Conservation (phyloP, 139 green algal species). For the Nannochloris sp. region DNA sequence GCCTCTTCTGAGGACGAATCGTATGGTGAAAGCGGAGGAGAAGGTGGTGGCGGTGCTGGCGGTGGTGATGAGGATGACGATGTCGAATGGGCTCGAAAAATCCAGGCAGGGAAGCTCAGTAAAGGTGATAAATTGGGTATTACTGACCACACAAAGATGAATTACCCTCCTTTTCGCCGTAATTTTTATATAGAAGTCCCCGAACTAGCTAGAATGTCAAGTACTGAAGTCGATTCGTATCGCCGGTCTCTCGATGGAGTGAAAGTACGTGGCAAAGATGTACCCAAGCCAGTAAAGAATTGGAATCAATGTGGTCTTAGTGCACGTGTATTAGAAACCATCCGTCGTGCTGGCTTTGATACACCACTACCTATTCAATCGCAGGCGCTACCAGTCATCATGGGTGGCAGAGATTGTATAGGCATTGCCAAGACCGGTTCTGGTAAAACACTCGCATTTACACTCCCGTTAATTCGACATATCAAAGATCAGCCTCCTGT, state of each 20-base stretch:
- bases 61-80: conserved; percentile 32
- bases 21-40: conserved; percentile 11
- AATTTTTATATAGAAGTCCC: conserved; percentile 84
- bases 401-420: conserved; percentile 94
- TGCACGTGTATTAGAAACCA: conserved; percentile 61
- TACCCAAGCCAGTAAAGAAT: conserved; percentile 74
- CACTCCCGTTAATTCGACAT: conserved; percentile 94
- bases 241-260: conserved; percentile 68
- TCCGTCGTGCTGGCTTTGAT: conserved; percentile 70
- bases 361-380: conserved; percentile 89
- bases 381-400: conserved; percentile 94
- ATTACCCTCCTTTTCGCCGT: conserved; percentile 77
- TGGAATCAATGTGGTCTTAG: conserved; percentile 84
- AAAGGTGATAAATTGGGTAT: conserved; percentile 86
- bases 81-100: conserved; percentile 58
- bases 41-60: not conserved
- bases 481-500: conserved; percentile 88
- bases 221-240: conserved; percentile 58
- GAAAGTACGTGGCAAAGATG: conserved; percentile 81
- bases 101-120: conserved; percentile 61
- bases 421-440: conserved; percentile 96
- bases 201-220: conserved; percentile 63
- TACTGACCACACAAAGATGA: conserved; percentile 69
- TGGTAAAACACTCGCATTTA: conserved; percentile 97
- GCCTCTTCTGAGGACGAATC: conserved; percentile 1